Percentiles rank a stretch among this genome's conserved stretches.
These are phyloP conservation scores for Calonectria hawksworthii DNA, from an alignment of 2,329 filamentous ascomycete species.

Conservation along the genomic window DNA sequence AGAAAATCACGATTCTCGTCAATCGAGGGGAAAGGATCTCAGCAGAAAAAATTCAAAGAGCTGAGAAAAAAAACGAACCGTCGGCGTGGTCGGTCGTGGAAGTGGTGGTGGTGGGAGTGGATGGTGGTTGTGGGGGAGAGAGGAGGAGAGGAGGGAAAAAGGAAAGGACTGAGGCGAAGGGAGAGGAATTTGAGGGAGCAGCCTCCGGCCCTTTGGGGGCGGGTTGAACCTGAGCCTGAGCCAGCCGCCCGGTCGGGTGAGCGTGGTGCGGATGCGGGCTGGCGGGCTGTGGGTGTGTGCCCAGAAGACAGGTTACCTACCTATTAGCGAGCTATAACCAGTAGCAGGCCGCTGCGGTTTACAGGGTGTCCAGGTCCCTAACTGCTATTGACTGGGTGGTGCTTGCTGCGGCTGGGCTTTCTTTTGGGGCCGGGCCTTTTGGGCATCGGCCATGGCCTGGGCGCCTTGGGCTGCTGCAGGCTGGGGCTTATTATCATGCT, in stretches of 20 bases:
- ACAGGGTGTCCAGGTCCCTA: slow-evolving; percentile 11
- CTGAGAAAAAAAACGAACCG: slow-evolving; percentile 11
- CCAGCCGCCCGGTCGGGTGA: slow-evolving; percentile 23
- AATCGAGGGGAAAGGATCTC: slow-evolving; percentile 18
- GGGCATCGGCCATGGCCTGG: slow-evolving; percentile 22
- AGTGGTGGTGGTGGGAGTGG: slow-evolving; percentile 29
- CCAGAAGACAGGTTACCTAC: slow-evolving; percentile 2
- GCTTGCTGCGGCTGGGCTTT: slow-evolving; percentile 13
- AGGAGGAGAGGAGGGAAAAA: slow-evolving; percentile 37
- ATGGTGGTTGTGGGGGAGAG: slow-evolving; percentile 34
- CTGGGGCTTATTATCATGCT: slow-evolving; percentile 9
- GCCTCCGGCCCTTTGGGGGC: not conserved
- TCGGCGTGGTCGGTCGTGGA: slow-evolving; percentile 18
- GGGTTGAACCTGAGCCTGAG: slow-evolving; percentile 18
- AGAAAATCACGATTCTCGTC: slow-evolving; percentile 10
- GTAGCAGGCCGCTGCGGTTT: slow-evolving; percentile 3
- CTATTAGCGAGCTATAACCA: slow-evolving; percentile 1
- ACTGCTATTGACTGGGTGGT: slow-evolving; percentile 7
- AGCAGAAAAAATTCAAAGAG: not conserved
- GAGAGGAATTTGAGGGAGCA: slow-evolving; percentile 41
- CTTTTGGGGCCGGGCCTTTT: slow-evolving; percentile 15
- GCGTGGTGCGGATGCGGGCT: slow-evolving; percentile 22
- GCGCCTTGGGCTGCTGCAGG: slow-evolving; percentile 17
- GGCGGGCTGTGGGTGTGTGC: slow-evolving; percentile 5
- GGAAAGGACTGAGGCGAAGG: slow-evolving; percentile 34